Base-by-base conservation (phyloP, 371 early-diverging fungal species). In the Circinella umbellata region DNA sequence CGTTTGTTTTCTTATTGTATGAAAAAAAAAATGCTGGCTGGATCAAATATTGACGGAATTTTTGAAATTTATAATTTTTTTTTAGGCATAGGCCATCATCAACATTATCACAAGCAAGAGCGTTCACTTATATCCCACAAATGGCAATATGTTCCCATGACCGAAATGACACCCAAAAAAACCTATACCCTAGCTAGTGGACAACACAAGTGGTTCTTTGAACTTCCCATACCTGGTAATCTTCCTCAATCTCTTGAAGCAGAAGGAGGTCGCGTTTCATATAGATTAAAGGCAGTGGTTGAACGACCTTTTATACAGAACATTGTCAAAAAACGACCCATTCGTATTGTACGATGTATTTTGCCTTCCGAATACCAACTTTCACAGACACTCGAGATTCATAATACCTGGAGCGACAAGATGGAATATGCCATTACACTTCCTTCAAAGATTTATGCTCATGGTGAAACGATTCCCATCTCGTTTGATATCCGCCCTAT, bases 181-280 rank as follows among this genome's bases (percentile, higher is more conserved):
- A 72, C 61, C 10, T 70, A 74, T 51, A 74, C 71, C 1, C 49
- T 84, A 9, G 70, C 71, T 10, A 76, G 79, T 57, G 84, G 81
- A 1, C 67, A 73, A 35, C 80, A 84, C 49, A 61, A 69, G 38
- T 78, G 78, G 74, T 63, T 70, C 55, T 84, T 84, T 68, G 79
- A 78, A 60, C 60, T 84, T 35, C 42, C 66, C 37, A 55, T 84
- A 35, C 80, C 84, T 0, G 84, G 84, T 42, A 71, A 84, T 63
- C 68, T 84, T 11, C 84, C 84, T 10, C 78, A 81, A 64, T 78
- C 84, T 0, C 37, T 84, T n/a, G 80, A 81, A 53, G 73, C 78
- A 15, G 78, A 76, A 63, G 76, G 74, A n/a, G 84, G 80, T 13
- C 70, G 73, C 48, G 79, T 83, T 4, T 49, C 62, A 14, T 83